Base-by-base conservation (phyloP, 352 stramenopile genomes). In the Aphanomyces invadans region DNA sequence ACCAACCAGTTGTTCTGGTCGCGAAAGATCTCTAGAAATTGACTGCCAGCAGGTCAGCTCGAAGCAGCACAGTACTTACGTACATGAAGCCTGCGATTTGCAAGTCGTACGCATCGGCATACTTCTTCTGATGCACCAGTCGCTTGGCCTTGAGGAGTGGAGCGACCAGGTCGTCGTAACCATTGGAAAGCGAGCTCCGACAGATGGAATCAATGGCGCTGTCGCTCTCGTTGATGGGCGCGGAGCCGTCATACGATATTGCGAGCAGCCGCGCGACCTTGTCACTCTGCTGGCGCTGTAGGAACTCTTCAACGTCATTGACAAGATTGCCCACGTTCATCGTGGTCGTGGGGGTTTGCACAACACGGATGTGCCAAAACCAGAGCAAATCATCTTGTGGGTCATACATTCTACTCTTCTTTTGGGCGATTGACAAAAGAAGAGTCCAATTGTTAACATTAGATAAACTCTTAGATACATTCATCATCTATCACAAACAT, bases 1-100 rank as follows among this genome's bases (percentile, higher is more conserved):
- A 92, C 79, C 57, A 94, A 76, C 86, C 86, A 94, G 72, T 91
- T 94, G 54, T 79, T 92, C 73, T 92, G 81, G 26, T 76, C 81
- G 19, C 83, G 74, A 70, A 92, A 91, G 38, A 94, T 73, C 71
- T 91, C 83, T 78, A 94, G 90, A 48, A 94, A 91, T 64, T 92
- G 90, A 45, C 81, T 90, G 38, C 36, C 36, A 7, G 36, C 36
- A 42, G 36, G 36, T 42, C 31, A 33, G 11, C 7, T 62, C 19
- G 5, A n/a, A 48, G 25, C 0, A 10, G 38, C n/a, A 19, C 19
- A 49, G 21, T 39, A 48, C n/a, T n/a, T n/a, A n/a, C 36, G 55
- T 64, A 64, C 55, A 46, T 52, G 21, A 51, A 64, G 32, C 55
- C 55, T 12, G n/a, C 33, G 23, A 64, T 32, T 45, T 64, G 55